These are phyloP conservation scores for Cynanchum wilfordii DNA, from an alignment of 257 asterid species.

Conservation along the genomic window DNA sequence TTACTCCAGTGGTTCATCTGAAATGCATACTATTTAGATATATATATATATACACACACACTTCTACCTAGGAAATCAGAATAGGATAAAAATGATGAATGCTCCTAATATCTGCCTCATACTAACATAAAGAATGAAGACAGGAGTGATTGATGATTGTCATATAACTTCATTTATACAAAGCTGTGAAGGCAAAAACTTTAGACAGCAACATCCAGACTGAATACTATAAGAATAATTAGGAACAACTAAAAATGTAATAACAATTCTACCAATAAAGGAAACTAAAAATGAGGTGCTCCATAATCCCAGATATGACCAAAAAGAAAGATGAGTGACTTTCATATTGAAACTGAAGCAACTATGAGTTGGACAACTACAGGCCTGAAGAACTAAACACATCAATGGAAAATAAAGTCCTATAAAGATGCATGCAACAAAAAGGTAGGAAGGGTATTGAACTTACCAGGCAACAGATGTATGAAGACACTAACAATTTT, in stretches of 20 bases:
- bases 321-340: background rate
- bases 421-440: background rate
- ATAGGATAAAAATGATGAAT: background rate
- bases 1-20: background rate
- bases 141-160: background rate
- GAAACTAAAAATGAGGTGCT: background rate
- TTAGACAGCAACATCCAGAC: background rate
- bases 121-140: background rate
- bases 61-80: background rate
- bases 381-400: background rate
- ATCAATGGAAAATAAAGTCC: background rate
- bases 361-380: background rate
- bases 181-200: background rate
- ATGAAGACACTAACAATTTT: slow-evolving; percentile 94
- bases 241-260: background rate
- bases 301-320: background rate
- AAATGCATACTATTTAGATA: background rate
- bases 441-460: slow-evolving; percentile 3
- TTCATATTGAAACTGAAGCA: background rate
- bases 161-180: background rate
- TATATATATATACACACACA: too few relatives aligned
- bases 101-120: background rate
- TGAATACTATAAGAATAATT: background rate
- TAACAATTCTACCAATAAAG: background rate
- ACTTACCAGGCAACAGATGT: slow-evolving; percentile 94